These are phyloP conservation scores for Colletotrichum caudatum DNA, from an alignment of 2,329 filamentous ascomycete species.

Conservation along the genomic window DNA sequence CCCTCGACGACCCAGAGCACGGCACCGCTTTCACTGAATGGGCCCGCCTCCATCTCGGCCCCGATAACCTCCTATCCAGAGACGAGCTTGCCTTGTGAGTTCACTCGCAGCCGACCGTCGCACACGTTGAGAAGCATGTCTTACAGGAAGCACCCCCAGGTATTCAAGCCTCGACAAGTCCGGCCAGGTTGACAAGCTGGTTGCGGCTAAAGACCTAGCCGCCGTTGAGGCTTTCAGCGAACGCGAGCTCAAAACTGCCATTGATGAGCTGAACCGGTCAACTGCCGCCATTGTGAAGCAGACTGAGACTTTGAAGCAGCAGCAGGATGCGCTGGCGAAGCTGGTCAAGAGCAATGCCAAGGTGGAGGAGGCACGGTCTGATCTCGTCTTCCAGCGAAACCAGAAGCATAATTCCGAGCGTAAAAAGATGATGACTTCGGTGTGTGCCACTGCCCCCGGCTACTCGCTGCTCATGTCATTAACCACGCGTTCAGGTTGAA, in stretches of 20 bases:
- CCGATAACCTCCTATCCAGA: slow-evolving; percentile 65
- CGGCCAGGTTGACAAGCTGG: slow-evolving; percentile 61
- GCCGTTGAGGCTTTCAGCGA: slow-evolving; percentile 66
- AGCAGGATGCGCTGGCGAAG: slow-evolving; percentile 70
- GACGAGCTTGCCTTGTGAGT: slow-evolving; percentile 67
- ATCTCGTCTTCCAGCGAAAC: slow-evolving; percentile 51
- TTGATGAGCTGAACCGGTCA: slow-evolving; percentile 72
- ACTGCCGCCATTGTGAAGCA: slow-evolving; percentile 75
- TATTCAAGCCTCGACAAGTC: slow-evolving; percentile 62
- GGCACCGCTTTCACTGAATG: slow-evolving; percentile 59
- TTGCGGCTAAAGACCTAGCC: slow-evolving; percentile 59
- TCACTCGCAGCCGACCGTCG: neutral
- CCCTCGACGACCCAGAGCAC: slow-evolving; percentile 51
- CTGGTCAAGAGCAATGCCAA: slow-evolving; percentile 60
- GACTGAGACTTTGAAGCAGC: slow-evolving; percentile 69
- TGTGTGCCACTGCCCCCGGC: slow-evolving; percentile 45
- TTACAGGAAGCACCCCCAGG: slow-evolving; percentile 50
- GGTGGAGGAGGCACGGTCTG: slow-evolving; percentile 49
- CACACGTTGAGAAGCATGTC: neutral
- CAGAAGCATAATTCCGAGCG: slow-evolving; percentile 56
- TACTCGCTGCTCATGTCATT: neutral
- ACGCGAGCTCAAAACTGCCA: slow-evolving; percentile 70
- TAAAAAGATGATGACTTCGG: slow-evolving; percentile 57
- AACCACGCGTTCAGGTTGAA: slow-evolving; percentile 55
- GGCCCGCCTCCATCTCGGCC: slow-evolving; percentile 61